These are phyloP conservation scores for Aspergillus quadricinctus DNA, from an alignment of 2,329 filamentous ascomycete genomes.

Conservation along the genomic window DNA sequence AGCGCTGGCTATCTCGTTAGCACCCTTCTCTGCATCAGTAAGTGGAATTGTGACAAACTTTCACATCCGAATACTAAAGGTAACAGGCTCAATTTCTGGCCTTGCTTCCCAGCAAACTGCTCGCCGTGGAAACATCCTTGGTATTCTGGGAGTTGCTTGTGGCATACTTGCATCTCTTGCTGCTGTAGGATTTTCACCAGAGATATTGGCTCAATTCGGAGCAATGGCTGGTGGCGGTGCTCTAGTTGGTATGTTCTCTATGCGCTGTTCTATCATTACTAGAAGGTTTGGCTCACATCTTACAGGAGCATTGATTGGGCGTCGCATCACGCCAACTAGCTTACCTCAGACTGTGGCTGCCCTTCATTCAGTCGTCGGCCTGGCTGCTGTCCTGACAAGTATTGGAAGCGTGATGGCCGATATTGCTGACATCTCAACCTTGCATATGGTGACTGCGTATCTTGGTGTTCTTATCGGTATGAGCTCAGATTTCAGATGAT, in stretches of 20 bases:
- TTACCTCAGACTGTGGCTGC: slow-evolving; percentile 87
- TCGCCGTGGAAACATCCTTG: slow-evolving; percentile 77
- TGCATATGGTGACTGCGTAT: slow-evolving; percentile 83
- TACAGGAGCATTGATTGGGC: slow-evolving; percentile 68
- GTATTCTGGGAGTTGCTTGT: slow-evolving; percentile 77
- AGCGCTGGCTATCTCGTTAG: slow-evolving; percentile 85
- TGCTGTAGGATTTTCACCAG: slow-evolving; percentile 74
- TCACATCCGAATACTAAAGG: background rate
- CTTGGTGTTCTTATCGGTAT: slow-evolving; percentile 75
- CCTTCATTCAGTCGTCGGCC: slow-evolving; percentile 82
- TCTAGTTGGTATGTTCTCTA: slow-evolving; percentile 48
- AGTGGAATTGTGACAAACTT: slow-evolving; percentile 1
- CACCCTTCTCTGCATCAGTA: slow-evolving; percentile 74
- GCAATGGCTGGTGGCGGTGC: slow-evolving; percentile 68
- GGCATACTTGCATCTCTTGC: slow-evolving; percentile 79
- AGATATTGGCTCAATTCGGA: slow-evolving; percentile 76
- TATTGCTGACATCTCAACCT: slow-evolving; percentile 64
- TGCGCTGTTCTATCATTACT: background rate
- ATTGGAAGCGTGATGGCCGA: slow-evolving; percentile 80
- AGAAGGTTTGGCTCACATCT: slow-evolving; percentile 10
- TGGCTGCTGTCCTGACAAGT: slow-evolving; percentile 83
- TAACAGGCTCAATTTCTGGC: slow-evolving; percentile 64
- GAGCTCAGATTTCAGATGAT: slow-evolving; percentile 5
- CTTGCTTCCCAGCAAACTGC: slow-evolving; percentile 79
- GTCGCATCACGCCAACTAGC: slow-evolving; percentile 81